Evolutionary conservation across 352 stramenopile genomes (phyloP), one percentile per base, ranked within the genome.

Genomic region (Pythium monospermum): DNA sequence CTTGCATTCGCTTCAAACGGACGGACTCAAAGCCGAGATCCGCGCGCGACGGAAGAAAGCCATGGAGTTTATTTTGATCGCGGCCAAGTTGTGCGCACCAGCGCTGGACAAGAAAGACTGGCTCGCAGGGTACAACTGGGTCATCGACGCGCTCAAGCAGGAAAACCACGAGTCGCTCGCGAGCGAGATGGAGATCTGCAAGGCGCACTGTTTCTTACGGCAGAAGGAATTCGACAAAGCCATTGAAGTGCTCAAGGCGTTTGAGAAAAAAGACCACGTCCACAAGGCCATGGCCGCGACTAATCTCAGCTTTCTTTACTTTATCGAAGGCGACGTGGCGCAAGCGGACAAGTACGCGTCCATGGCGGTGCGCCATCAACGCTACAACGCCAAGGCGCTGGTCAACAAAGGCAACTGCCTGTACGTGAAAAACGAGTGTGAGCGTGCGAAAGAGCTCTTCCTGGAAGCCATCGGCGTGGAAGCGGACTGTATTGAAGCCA

Each of bases 321-420:
- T 98, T 48, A 84, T 98, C 36, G 89, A 98, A 64, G 90, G 89
- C 33, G 87, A 98, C 56, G 75, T 84, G 15, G 54, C 71, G 19
- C 83, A 91, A 47, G 94, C 96, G 3, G 89, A 98, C 57, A 92
- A 96, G 58, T 97, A 98, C 71, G 78, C 78, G 21, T 85, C 78
- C 5, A 62, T 97, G 52, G 94, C 94, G 10, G 88, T 98, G 36
- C 73, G 80, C n/a, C 80, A 96, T 49, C 85, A 98, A 47, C 74
- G 94, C 18, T 98, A 98, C 73, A 98, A 98, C 63, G 90, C 94
- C 35, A 97, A 97, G 52, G 96, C 95, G 26, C 77, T 98, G 10
- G 96, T 99, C 15, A 99, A 98, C 75, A 98, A 98, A 59, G 96
- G 88, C 33, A 98, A 98, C 66, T 98, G 95, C 54, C 68, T 98